phyloP scores from a whole-genome alignment of 73 alveolate genomes.

The Breviolum minutum region DNA sequence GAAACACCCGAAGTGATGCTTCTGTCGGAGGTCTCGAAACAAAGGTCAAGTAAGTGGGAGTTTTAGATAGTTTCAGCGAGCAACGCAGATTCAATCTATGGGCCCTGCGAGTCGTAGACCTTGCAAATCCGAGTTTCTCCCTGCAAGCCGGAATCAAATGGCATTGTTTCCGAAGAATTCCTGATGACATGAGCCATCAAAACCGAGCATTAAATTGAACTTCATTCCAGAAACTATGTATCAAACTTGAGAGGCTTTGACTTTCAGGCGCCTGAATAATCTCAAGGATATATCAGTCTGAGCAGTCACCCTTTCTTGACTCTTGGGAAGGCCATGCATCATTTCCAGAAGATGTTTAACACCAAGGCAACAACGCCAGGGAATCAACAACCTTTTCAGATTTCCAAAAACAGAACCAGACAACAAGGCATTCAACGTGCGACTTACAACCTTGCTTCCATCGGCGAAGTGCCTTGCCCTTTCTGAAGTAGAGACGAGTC shows the following conservation, averaged over 20 bases:
- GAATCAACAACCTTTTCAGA: background rate
- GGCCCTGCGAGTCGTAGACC: slow-evolving; percentile 67
- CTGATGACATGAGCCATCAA: background rate
- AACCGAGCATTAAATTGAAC: no score
- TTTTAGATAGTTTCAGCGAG: no score
- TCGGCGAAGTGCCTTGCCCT: slow-evolving; percentile 97
- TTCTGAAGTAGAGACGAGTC: slow-evolving; percentile 98
- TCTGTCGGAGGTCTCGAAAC: no score
- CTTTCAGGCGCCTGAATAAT: no score
- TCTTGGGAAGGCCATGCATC: no score
- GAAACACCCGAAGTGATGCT: no score
- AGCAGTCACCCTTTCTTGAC: no score
- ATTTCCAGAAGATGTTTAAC: no score
- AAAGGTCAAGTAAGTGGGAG: no score
- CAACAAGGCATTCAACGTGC: background rate
- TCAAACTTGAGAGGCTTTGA: no score
- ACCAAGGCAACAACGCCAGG: background rate
- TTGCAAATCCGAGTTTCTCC: slow-evolving; percentile 84
- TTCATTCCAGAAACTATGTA: no score
- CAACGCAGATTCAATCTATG: background rate
- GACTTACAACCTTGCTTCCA: background rate
- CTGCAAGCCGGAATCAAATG: background rate
- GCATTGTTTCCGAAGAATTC: background rate
- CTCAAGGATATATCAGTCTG: no score
- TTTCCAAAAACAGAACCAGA: background rate